Evolutionary conservation across 179 eudicot species (phyloP).

Genomic region (Spinacia oleracea): DNA sequence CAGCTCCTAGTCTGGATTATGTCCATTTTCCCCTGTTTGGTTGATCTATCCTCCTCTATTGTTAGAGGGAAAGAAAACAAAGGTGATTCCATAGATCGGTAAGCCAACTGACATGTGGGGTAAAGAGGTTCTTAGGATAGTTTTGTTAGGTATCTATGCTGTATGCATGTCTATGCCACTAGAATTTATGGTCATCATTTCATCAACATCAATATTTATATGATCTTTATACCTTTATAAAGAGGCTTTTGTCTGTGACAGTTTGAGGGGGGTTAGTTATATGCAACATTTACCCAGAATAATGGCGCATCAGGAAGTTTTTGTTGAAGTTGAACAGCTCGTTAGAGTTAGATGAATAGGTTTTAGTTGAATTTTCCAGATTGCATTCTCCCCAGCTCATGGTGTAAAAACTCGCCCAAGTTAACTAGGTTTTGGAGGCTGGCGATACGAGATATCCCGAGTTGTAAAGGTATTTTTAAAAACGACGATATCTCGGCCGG

Average conservation of each 20-base stretch:
- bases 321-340: background rate
- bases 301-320: too few species aligned
- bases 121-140: background rate
- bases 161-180: background rate
- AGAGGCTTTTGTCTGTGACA: too few species aligned
- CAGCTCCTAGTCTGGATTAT: background rate
- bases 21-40: background rate
- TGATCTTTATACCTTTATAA: background rate
- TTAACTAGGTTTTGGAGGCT: too few species aligned
- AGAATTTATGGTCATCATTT: background rate
- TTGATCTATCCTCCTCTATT: background rate
- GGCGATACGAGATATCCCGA: too few species aligned
- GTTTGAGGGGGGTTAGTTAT: background rate
- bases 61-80: background rate
- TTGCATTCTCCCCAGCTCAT: background rate
- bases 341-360: background rate
- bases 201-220: too few species aligned
- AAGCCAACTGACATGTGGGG: background rate
- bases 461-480: too few species aligned
- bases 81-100: background rate
- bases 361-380: background rate
- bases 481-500: too few species aligned
- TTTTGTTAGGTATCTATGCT: background rate
- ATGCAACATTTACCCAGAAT: background rate
- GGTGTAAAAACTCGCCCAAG: too few species aligned